These are phyloP conservation scores for Solanum appendiculatum DNA, from an alignment of 257 asterid genomes.

Conservation along the genomic window DNA sequence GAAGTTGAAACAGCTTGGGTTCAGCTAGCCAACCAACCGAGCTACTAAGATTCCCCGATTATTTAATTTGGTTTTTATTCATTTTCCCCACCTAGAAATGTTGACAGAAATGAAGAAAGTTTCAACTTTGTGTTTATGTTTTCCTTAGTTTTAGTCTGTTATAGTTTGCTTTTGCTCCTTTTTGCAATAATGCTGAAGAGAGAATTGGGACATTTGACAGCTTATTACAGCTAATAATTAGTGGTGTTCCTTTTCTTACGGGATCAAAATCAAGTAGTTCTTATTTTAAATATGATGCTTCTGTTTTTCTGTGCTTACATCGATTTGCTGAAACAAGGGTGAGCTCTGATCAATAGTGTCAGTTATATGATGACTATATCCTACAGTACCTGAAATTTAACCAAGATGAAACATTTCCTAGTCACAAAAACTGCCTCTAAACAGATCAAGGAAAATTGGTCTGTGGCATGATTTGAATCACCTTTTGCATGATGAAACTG, in stretches of 20 bases:
- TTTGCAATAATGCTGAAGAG: neutral
- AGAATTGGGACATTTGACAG: neutral
- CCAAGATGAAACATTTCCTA: neutral
- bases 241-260: neutral
- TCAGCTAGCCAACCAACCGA: neutral
- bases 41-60: neutral
- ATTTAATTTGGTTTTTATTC: neutral
- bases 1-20: too few relatives aligned
- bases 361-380: neutral
- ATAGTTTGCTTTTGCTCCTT: neutral
- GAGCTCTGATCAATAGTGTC: neutral
- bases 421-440: neutral
- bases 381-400: neutral
- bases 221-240: neutral
- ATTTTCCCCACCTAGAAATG: neutral
- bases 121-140: neutral
- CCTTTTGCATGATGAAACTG: neutral
- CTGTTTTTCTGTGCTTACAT: neutral
- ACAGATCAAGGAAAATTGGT: neutral
- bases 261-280: neutral
- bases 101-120: neutral
- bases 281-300: neutral
- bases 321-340: neutral
- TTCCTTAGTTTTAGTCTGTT: neutral
- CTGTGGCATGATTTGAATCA: neutral